These are phyloP conservation scores for Botryotinia calthae DNA, from an alignment of 2,329 filamentous ascomycete genomes.

Conservation along the genomic window DNA sequence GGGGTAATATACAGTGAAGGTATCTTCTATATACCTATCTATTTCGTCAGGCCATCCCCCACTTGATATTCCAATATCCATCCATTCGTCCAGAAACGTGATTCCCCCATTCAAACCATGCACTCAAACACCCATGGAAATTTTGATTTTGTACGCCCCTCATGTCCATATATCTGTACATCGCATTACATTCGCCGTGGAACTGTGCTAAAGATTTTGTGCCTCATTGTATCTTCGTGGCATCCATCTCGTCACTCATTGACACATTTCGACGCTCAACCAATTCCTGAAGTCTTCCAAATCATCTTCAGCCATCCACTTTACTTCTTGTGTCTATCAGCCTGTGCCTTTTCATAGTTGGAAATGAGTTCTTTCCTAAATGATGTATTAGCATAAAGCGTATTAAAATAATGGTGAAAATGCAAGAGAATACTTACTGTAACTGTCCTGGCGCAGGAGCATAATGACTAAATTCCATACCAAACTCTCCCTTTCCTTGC, in stretches of 20 bases:
- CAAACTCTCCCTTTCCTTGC: conserved; percentile 97
- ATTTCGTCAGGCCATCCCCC: not conserved
- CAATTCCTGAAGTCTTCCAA: not conserved
- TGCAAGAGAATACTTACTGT: conserved; percentile 61
- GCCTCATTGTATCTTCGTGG: not conserved
- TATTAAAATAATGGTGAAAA: not conserved
- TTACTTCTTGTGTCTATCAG: conserved; percentile 47
- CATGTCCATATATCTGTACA: conserved; percentile 2
- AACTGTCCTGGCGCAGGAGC: conserved; percentile 80
- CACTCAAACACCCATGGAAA: conserved; percentile 7
- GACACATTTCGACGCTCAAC: not conserved
- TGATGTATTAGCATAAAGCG: not conserved
- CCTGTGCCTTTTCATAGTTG: conserved; percentile 65
- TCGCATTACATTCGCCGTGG: not conserved
- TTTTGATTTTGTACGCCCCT: conserved; percentile 12
- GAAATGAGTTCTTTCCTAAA: conserved; percentile 61
- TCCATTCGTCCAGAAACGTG: not conserved
- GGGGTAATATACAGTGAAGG: conserved; percentile 26
- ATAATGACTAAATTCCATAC: conserved; percentile 99
- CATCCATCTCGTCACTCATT: not conserved
- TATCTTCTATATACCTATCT: conserved; percentile 14
- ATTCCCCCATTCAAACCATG: not conserved
- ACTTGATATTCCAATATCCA: not conserved
- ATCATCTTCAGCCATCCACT: not conserved
- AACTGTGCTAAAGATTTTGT: not conserved